Evolutionary conservation across 352 stramenopile species (phyloP).

Genomic region (Pythium phragmiticola): DNA sequence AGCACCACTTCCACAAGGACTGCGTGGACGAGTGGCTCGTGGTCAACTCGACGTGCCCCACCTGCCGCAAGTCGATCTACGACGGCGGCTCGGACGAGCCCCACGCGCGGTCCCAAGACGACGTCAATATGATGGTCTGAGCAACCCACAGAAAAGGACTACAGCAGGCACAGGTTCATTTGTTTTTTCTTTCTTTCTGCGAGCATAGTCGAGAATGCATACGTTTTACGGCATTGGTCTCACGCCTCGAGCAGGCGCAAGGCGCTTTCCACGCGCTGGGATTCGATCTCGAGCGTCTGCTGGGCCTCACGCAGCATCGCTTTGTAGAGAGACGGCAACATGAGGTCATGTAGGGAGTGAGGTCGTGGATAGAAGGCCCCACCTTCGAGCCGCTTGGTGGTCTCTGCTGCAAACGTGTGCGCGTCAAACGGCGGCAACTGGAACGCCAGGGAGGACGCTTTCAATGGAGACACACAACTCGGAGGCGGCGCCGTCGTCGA

Average conservation of each 20-base stretch:
- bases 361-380: neutral
- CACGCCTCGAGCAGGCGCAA: slow-evolving; percentile 9
- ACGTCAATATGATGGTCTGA: slow-evolving; percentile 60
- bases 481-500: neutral
- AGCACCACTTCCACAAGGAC: slow-evolving; percentile 95
- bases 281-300: slow-evolving; percentile 20
- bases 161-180: neutral
- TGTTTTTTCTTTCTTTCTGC: no score
- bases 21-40: slow-evolving; percentile 89
- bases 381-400: slow-evolving; percentile 15
- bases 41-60: slow-evolving; percentile 87
- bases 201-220: neutral
- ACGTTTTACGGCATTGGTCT: neutral
- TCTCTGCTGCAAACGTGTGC: slow-evolving; percentile 13
- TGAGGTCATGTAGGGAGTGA: neutral
- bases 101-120: slow-evolving; percentile 44
- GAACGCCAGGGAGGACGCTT: neutral
- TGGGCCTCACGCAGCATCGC: slow-evolving; percentile 21
- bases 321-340: neutral
- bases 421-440: slow-evolving; percentile 19
- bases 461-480: neutral
- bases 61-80: slow-evolving; percentile 84
- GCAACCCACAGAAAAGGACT: neutral
- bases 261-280: slow-evolving; percentile 15
- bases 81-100: slow-evolving; percentile 14